phyloP scores from a whole-genome alignment of 78 protist species.

The Dictyostelium intermedium region DNA sequence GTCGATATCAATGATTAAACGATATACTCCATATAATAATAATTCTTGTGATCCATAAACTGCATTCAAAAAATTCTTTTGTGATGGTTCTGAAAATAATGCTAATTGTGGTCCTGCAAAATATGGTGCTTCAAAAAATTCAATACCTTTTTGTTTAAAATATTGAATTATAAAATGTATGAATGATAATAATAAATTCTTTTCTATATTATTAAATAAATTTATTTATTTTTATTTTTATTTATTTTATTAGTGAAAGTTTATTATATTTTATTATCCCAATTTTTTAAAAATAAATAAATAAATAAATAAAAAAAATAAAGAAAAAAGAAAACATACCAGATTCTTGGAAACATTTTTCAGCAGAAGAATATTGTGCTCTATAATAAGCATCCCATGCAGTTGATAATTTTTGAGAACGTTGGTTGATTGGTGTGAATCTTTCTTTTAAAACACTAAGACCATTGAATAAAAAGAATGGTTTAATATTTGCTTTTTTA shows the following conservation, averaged over 20 bases:
- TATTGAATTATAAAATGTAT: slow-evolving; percentile 36
- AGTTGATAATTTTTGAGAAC: slow-evolving; percentile 8
- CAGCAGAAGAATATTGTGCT: slow-evolving; percentile 32
- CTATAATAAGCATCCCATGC: slow-evolving; percentile 76
- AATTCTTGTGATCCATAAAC: slow-evolving; percentile 58
- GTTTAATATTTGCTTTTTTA: slow-evolving; percentile 65
- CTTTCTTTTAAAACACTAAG: slow-evolving; percentile 19
- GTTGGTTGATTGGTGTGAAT: neutral
- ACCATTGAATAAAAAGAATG: slow-evolving; percentile 73
- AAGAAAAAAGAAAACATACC: neutral
- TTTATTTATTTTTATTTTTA: neutral
- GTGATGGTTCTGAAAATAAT: slow-evolving; percentile 57
- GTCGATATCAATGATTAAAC: slow-evolving; percentile 69
- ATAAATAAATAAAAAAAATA: neutral
- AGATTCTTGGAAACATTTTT: slow-evolving; percentile 45
- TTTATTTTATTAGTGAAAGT: neutral
- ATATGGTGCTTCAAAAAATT: slow-evolving; percentile 64
- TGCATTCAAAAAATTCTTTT: slow-evolving; percentile 70
- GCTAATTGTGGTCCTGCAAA: slow-evolving; percentile 59
- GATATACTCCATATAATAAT: slow-evolving; percentile 65
- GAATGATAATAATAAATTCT: slow-evolving; percentile 14
- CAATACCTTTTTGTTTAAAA: slow-evolving; percentile 52
- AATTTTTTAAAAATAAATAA: too few species aligned
- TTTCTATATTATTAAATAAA: neutral
- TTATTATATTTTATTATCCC: too few species aligned